phyloP scores from a whole-genome alignment of 2,329 filamentous ascomycete species.

The Neospermospora avenae region DNA sequence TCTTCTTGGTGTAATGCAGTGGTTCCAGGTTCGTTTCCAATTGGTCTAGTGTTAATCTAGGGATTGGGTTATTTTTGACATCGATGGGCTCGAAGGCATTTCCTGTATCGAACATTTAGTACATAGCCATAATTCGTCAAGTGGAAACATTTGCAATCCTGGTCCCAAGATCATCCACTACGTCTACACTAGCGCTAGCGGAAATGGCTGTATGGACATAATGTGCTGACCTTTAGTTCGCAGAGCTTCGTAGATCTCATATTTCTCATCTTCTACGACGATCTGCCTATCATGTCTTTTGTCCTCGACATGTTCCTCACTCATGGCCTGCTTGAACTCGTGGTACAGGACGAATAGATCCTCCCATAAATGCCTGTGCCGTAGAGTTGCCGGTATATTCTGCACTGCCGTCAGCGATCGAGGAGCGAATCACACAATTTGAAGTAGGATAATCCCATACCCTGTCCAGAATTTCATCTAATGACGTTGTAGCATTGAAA shows the following conservation, averaged over 20 bases:
- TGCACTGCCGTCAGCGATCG: background rate
- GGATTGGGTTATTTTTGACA: background rate
- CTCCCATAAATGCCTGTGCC: background rate
- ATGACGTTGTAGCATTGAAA: background rate
- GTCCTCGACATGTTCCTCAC: background rate
- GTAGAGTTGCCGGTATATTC: background rate
- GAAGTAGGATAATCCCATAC: background rate
- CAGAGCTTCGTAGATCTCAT: background rate
- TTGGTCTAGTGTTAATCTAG: background rate
- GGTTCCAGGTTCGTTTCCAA: background rate
- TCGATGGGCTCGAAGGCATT: background rate
- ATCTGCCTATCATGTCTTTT: background rate
- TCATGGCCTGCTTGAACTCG: background rate
- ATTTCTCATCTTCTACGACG: background rate
- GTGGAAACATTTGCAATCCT: too few species aligned
- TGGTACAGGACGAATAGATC: background rate
- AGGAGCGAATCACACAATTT: background rate
- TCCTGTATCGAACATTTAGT: background rate
- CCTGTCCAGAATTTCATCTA: background rate
- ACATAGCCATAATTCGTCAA: too few species aligned
- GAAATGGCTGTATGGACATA: background rate
- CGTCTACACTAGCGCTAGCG: background rate
- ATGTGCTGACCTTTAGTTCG: background rate
- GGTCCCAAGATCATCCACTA: too few species aligned
- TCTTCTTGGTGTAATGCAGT: background rate